phyloP scores from a whole-genome alignment of 805 yeast genomes.

The Candida wancherniae region DNA sequence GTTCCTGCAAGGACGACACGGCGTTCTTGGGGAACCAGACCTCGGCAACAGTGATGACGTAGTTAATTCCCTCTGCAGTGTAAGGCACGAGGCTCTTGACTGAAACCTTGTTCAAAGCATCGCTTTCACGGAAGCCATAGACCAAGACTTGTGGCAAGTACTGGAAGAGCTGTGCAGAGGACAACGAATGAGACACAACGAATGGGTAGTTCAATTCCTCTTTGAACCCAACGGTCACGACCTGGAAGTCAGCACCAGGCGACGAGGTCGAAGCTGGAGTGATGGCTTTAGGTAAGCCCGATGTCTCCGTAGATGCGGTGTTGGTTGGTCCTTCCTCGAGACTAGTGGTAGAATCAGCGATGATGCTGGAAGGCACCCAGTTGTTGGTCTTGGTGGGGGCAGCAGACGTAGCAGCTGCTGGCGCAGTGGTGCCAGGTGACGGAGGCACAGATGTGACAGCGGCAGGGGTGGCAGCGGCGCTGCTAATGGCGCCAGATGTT shows the following conservation, averaged over 20 bases:
- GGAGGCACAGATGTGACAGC: too few relatives aligned
- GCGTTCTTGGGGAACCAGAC: constrained; percentile 67
- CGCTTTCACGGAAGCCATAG: constrained; percentile 49
- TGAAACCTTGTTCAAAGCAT: constrained; percentile 35
- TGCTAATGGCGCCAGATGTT: too few relatives aligned
- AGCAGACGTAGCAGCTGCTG: constrained; percentile 3
- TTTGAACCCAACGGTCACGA: constrained; percentile 75
- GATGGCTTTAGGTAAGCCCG: constrained; percentile 72
- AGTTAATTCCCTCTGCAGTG: constrained; percentile 45
- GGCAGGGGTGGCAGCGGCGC: constrained; percentile 3
- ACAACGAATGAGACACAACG: constrained; percentile 63
- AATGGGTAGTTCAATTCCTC: constrained; percentile 77
- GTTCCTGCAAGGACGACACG: constrained; percentile 45
- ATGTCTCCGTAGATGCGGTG: constrained; percentile 21
- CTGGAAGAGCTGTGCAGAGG: constrained; percentile 82
- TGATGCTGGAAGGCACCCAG: constrained; percentile 36
- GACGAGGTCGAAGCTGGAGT: constrained; percentile 56
- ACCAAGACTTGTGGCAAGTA: constrained; percentile 73
- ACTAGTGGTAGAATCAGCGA: constrained; percentile 19
- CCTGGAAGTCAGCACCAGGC: constrained; percentile 42
- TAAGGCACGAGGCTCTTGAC: constrained; percentile 76
- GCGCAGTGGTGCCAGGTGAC: constrained; percentile 1
- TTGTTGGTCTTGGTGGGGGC: constrained; percentile 13
- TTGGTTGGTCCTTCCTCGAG: constrained; percentile 5
- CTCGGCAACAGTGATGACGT: constrained; percentile 83